These are phyloP conservation scores for Wickerhamiella pararugosa DNA, from an alignment of 1,139 yeast genomes.

Conservation along the genomic window DNA sequence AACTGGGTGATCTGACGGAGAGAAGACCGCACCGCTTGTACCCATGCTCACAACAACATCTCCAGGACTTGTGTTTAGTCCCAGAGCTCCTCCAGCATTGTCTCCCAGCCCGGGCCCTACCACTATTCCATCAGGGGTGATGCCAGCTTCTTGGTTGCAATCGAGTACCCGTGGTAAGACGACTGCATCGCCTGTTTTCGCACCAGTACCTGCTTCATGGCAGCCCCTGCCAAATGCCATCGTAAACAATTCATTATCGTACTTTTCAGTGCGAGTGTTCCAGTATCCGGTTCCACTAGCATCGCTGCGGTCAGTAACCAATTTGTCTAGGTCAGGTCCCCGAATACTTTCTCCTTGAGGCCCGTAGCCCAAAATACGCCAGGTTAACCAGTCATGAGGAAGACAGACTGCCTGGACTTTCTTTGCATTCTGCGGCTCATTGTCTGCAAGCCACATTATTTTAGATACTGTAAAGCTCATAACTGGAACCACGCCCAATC, in stretches of 20 bases:
- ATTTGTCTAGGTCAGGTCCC: slow-evolving; percentile 12
- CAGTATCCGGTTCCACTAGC: slow-evolving; percentile 18
- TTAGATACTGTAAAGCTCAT: slow-evolving; percentile 17
- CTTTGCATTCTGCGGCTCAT: slow-evolving; percentile 15
- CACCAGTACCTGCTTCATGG: slow-evolving; percentile 9
- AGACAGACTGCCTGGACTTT: slow-evolving; percentile 14
- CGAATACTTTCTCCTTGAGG: slow-evolving; percentile 9
- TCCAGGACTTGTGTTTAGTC: slow-evolving; percentile 11
- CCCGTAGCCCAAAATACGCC: slow-evolving; percentile 16
- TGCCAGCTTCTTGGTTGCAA: slow-evolving; percentile 12
- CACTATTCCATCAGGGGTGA: slow-evolving; percentile 8
- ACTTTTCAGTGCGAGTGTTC: slow-evolving; percentile 12
- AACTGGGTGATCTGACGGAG: slow-evolving; percentile 8
- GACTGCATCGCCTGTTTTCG: slow-evolving; percentile 5
- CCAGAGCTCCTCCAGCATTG: slow-evolving; percentile 18
- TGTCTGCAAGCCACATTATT: slow-evolving; percentile 15
- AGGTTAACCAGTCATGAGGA: slow-evolving; percentile 17
- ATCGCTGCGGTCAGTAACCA: slow-evolving; percentile 15
- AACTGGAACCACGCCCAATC: slow-evolving; percentile 16
- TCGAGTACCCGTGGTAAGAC: slow-evolving; percentile 14
- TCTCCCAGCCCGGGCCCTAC: slow-evolving; percentile 17
- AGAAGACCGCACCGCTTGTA: slow-evolving; percentile 17
- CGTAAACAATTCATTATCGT: slow-evolving; percentile 13
- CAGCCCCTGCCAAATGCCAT: slow-evolving; percentile 14
- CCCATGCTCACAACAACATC: slow-evolving; percentile 16